A percentile compares a stretch with the other conserved stretches of the same genome.
Conservation (phyloP, 768 basidiomycete species). For the Candolleomyces eurysporus region DNA sequence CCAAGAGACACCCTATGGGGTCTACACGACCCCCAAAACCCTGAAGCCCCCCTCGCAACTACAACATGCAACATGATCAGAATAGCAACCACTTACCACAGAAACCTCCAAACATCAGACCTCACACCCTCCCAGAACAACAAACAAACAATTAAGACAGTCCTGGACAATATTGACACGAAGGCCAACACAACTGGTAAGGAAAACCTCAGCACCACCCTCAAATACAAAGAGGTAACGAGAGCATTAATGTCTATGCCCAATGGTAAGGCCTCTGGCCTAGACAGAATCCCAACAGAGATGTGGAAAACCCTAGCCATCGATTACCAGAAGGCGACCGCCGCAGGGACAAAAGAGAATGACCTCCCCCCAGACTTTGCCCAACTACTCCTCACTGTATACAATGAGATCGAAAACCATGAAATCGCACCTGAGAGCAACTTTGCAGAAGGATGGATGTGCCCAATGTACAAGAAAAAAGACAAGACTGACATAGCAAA, state of each 20-base stretch:
- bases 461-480: constrained; percentile 43
- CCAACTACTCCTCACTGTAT: constrained; percentile 10
- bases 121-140: not conserved
- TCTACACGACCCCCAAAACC: not conserved
- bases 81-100: not conserved
- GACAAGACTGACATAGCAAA: constrained; percentile 26
- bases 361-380: constrained; percentile 9
- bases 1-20: not conserved
- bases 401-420: constrained; percentile 26
- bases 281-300: constrained; percentile 24
- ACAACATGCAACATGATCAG: not conserved
- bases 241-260: not conserved
- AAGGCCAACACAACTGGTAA: not conserved
- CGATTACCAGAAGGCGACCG: not conserved
- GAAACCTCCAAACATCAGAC: not conserved
- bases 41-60: not conserved
- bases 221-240: not conserved
- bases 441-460: constrained; percentile 35
- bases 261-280: constrained; percentile 14
- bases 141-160: not conserved
- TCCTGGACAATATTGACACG: not conserved
- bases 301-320: constrained; percentile 18
- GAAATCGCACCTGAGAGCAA: constrained; percentile 11
- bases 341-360: constrained; percentile 1
- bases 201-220: not conserved